These are phyloP conservation scores for Phytopythium montanum DNA, from an alignment of 352 stramenopile genomes.

Conservation along the genomic window DNA sequence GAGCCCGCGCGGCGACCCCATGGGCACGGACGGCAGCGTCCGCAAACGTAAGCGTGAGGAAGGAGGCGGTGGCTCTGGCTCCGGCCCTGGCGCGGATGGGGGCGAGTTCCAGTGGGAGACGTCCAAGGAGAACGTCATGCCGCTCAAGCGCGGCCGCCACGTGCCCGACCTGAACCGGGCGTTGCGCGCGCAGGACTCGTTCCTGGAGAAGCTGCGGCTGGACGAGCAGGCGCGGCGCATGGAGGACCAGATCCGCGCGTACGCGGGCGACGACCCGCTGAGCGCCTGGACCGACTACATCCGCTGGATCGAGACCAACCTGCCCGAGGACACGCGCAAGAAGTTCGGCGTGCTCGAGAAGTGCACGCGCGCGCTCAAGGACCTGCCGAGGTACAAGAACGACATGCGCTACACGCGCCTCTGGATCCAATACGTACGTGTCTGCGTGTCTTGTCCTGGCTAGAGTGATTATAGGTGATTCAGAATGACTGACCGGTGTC, in stretches of 20 bases:
- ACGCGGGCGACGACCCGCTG: conserved; percentile 65
- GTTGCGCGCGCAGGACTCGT: conserved; percentile 56
- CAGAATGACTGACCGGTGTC: conserved; percentile 1
- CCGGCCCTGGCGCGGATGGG: conserved; percentile 6
- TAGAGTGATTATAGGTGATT: too few relatives aligned
- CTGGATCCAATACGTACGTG: conserved; percentile 88
- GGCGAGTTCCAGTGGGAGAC: conserved; percentile 77
- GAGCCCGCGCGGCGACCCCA: background rate
- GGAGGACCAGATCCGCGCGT: conserved; percentile 41
- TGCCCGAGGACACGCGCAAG: conserved; percentile 81
- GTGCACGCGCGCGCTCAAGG: conserved; percentile 69
- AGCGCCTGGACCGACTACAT: conserved; percentile 69
- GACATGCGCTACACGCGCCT: conserved; percentile 79
- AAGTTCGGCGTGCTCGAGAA: conserved; percentile 74
- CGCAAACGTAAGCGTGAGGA: conserved; percentile 27
- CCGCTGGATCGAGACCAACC: conserved; percentile 75
- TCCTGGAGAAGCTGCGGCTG: conserved; percentile 53
- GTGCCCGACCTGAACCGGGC: conserved; percentile 76
- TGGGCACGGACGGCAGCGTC: background rate
- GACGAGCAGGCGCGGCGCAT: conserved; percentile 49
- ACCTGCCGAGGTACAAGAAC: conserved; percentile 58
- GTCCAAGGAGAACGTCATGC: conserved; percentile 88
- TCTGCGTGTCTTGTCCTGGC: background rate
- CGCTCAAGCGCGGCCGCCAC: conserved; percentile 74
- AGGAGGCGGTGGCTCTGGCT: too few relatives aligned